These are phyloP conservation scores for Dioscorea zingiberensis DNA, from an alignment of 106 monocot species.

Conservation along the genomic window DNA sequence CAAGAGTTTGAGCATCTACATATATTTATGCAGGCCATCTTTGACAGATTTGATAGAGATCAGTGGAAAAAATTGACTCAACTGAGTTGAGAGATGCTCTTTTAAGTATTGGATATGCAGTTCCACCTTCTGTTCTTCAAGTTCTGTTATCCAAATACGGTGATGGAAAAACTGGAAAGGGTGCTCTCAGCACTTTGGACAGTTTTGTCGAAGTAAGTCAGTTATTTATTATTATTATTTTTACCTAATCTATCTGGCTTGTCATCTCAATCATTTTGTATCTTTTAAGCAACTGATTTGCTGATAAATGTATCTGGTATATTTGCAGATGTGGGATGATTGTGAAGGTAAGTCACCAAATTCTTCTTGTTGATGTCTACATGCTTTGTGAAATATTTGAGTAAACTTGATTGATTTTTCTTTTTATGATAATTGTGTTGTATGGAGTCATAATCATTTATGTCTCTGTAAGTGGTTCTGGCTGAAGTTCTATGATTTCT, in stretches of 20 bases:
- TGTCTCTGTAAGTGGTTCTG: no score
- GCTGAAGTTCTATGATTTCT: no score
- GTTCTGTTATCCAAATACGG: conserved; percentile 60
- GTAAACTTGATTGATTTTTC: no score
- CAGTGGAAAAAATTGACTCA: conserved; percentile 71
- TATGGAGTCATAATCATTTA: no score
- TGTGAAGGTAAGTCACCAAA: conserved; percentile 39
- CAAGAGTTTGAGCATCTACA: not conserved
- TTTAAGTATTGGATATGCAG: conserved; percentile 65
- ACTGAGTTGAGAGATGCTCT: conserved; percentile 68
- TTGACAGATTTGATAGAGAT: conserved; percentile 74
- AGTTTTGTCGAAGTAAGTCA: conserved; percentile 74
- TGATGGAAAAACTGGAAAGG: conserved; percentile 18
- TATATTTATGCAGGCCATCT: conserved; percentile 37
- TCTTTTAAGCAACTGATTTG: not conserved
- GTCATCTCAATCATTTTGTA: not conserved
- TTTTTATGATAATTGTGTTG: no score
- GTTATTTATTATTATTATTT: not conserved
- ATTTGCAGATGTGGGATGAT: conserved; percentile 61
- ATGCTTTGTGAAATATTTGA: not conserved
- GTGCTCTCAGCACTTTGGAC: conserved; percentile 51
- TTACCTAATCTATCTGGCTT: not conserved
- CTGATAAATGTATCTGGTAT: conserved; percentile 1
- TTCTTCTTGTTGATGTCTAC: not conserved
- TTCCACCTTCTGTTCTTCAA: conserved; percentile 55